These are phyloP conservation scores for Kluyveromyces wickerhamii DNA, from an alignment of 805 yeast genomes.

Conservation along the genomic window DNA sequence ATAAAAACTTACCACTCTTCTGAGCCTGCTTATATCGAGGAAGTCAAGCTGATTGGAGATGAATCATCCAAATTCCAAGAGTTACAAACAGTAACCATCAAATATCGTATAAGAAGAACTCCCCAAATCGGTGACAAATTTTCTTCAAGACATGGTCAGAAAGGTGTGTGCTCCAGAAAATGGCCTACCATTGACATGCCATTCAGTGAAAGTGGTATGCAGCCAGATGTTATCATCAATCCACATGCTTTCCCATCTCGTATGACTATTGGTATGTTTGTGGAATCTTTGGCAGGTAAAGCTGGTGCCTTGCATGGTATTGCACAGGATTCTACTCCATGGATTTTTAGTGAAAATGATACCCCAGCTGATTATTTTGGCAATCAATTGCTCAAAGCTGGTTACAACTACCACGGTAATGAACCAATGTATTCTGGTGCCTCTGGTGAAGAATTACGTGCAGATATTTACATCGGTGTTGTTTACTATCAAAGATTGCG, in stretches of 20 bases:
- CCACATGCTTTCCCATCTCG: constrained; percentile 99
- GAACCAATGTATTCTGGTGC: constrained; percentile 99
- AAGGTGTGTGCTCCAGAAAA: constrained; percentile 96
- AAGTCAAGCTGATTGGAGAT: constrained; percentile 86
- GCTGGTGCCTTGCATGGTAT: constrained; percentile 97
- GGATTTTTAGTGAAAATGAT: constrained; percentile 84
- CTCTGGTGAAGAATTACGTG: constrained; percentile 94
- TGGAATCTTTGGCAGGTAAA: constrained; percentile 96
- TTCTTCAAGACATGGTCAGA: constrained; percentile 96
- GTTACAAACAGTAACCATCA: constrained; percentile 77
- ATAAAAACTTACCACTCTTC: constrained; percentile 88
- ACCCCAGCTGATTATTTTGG: constrained; percentile 98
- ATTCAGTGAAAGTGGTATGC: constrained; percentile 90
- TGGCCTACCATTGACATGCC: constrained; percentile 99
- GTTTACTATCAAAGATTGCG: constrained; percentile 97
- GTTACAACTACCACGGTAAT: constrained; percentile 96
- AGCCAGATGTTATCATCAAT: constrained; percentile 94
- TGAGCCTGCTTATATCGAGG: constrained; percentile 92
- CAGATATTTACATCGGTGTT: constrained; percentile 92
- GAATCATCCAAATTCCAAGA: constrained; percentile 60
- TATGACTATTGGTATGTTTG: constrained; percentile 99
- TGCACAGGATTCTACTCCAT: constrained; percentile 96
- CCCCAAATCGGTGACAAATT: constrained; percentile 97
- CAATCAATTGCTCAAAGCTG: constrained; percentile 78
- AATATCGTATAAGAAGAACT: constrained; percentile 82